Conservation (phyloP, 1,139 yeast genomes). For the Kodamaea sp. region DNA sequence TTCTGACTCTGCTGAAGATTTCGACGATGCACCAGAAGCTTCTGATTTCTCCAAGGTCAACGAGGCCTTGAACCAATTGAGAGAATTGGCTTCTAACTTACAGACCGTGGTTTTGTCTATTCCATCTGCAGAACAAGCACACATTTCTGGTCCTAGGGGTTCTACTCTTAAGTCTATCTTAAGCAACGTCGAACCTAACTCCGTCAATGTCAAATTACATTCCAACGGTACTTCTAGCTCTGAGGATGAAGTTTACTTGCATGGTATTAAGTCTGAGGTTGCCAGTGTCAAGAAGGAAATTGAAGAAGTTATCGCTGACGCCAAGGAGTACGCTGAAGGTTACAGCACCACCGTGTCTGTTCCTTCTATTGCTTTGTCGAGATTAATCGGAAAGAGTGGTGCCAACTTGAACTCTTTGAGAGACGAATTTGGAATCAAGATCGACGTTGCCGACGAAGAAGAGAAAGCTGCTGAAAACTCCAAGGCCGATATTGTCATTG, state of each 20-base stretch:
- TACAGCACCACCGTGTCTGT: conserved; percentile 54
- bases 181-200: conserved; percentile 35
- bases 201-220: conserved; percentile 45
- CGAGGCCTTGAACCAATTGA: conserved; percentile 53
- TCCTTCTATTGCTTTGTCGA: conserved; percentile 68
- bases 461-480: conserved; percentile 37
- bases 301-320: conserved; percentile 57
- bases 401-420: conserved; percentile 65
- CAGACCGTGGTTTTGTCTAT: conserved; percentile 53
- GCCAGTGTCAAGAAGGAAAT: conserved; percentile 54
- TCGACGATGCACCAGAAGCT: conserved; percentile 27
- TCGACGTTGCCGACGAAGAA: conserved; percentile 55
- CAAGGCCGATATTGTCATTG: conserved; percentile 58
- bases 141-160: conserved; percentile 57
- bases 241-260: conserved; percentile 57
- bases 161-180: conserved; percentile 57
- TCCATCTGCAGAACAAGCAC: conserved; percentile 57
- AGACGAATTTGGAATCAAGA: conserved; percentile 76
- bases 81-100: conserved; percentile 59
- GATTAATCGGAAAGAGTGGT: conserved; percentile 91
- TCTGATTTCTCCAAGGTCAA: conserved; percentile 51
- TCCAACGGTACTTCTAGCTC: conserved; percentile 40
- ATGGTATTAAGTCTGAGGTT: conserved; percentile 65
- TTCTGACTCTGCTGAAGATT: conserved; percentile 30
- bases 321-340: conserved; percentile 59